These are phyloP conservation scores for Anthostomella pinea DNA, from an alignment of 2,329 filamentous ascomycete genomes.

Conservation along the genomic window DNA sequence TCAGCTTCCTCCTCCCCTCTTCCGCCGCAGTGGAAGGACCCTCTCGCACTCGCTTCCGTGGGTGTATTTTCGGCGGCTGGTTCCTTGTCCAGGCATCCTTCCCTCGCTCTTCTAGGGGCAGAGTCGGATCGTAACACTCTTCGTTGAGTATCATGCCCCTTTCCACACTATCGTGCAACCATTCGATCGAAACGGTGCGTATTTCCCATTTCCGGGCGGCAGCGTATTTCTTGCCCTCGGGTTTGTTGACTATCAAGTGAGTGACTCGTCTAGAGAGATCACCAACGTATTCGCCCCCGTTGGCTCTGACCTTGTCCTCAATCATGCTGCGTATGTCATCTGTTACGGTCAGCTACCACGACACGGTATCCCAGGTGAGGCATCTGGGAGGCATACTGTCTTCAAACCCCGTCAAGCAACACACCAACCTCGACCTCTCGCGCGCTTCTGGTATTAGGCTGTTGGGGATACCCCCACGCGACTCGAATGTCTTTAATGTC, in stretches of 20 bases:
- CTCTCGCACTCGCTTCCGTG: constrained; percentile 60
- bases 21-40: constrained; percentile 43
- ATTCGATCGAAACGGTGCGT: constrained; percentile 75
- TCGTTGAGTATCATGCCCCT: constrained; percentile 92
- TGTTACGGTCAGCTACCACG: constrained; percentile 31
- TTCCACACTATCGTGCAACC: constrained; percentile 79
- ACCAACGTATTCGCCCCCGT: constrained; percentile 82
- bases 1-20: constrained; percentile 72
- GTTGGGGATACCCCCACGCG: constrained; percentile 41
- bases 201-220: constrained; percentile 83
- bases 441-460: constrained; percentile 24
- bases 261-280: constrained; percentile 85
- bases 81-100: constrained; percentile 69
- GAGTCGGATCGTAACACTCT: constrained; percentile 71
- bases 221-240: constrained; percentile 85
- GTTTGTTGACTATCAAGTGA: constrained; percentile 77
- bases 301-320: constrained; percentile 60
- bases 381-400: constrained; percentile 40
- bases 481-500: constrained; percentile 62
- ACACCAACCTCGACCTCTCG: constrained; percentile 42
- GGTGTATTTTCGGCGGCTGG: constrained; percentile 42
- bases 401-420: constrained; percentile 58
- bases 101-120: constrained; percentile 70
- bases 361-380: no score
- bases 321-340: constrained; percentile 67